Base-by-base conservation (phyloP, 176 grass and related monocot species). In the Chloris gayana region DNA sequence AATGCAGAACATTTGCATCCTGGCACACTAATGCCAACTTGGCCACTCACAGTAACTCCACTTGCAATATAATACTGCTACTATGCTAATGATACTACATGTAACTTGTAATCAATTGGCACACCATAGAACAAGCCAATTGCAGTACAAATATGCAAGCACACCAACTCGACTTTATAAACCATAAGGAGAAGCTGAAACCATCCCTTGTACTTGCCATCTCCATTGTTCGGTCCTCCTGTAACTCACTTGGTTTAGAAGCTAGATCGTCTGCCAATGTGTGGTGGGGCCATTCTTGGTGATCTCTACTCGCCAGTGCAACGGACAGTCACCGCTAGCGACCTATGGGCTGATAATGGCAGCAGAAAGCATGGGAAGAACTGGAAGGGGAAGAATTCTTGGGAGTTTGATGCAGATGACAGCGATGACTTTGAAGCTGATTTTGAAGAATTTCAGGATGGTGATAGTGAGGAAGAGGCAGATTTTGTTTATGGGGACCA, bases 21-120 rank as follows among this genome's bases (percentile, higher is more conserved):
- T 67, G 63, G 62, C 25, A 75, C 49, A 71, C 54, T 38, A 72
- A 81, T 70, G 38, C 72, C 81, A 68, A 83, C 62, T 83, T 76
- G 47, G 29, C 63, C 72, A 83, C 35, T 33, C 64, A 42, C 64
- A 32, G 34, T 71, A 75, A 33, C 61, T 75, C 81, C 63, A 68
- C 62, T 83, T 67, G 71, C 47, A 57, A 2, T 75, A 74, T 30
- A 74, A 50, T 74, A 74, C 15, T 45, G 14, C 13, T 6, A 60
- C 3, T 13, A 39, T 6, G 11, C 49, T 57, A 69, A 6, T 80
- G 65, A 18, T 64, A 72, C 13, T 26, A 37, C 71, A 61, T 72
- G 8, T 61, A 71, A 46, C 14, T 27, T 53, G 17, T 29, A 14
- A 38, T 67, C 64, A 41, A 83, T 41, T 56, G 67, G 47, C 61